Evolutionary conservation across 1,284 basidiomycete genomes (phyloP), one percentile per base, ranked within the genome.

Genomic region (Fomitopsis pinicola): DNA sequence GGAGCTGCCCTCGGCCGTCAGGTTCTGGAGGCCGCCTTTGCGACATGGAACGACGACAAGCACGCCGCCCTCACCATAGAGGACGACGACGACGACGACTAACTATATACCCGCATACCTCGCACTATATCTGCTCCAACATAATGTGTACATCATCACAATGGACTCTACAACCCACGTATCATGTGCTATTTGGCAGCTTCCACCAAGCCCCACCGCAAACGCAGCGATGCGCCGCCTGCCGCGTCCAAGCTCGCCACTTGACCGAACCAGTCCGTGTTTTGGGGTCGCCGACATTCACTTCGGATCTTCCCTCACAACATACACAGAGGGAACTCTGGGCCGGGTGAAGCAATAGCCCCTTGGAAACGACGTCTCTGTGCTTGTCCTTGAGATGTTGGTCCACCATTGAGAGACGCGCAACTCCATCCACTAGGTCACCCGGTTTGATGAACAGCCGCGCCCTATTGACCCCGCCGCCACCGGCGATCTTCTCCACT

Each of bases 381-480:
- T 77, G 77, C 57, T 78, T 77, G 8, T 77, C 77, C 64, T 82
- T 82, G 56, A 67, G 56, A 15, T 57, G 53, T 5, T 72, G 69
- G 33, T 71, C 73, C 17, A 70, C 42, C 4, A 73, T 17, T 73
- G 62, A 15, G 75, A 78, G 50, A 77, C 67, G 58, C 68, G 76
- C 68, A 28, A 86, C 71, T 9, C 84, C 85, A 64, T 89, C 87
- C 4, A 89, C 75, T 12, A 92, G 78, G 62, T 91, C 88, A 8
- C 71, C 74, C 1, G 87, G 79, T 69, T 87, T 90, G 68, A 92
- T 80, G 70, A 91, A 92, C 33, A 92, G 76, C 14, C 78, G 79
- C 0, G 86, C 75, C 66, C 87, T 88, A 72, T 88, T 80, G 45
- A 90, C 72, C 10, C 82, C 75, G 1, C 77, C 69, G 3, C 83